Evolutionary conservation across 1,284 basidiomycete genomes (phyloP), one percentile per base, ranked within the genome.

Genomic region (Coniferiporia weirii): DNA sequence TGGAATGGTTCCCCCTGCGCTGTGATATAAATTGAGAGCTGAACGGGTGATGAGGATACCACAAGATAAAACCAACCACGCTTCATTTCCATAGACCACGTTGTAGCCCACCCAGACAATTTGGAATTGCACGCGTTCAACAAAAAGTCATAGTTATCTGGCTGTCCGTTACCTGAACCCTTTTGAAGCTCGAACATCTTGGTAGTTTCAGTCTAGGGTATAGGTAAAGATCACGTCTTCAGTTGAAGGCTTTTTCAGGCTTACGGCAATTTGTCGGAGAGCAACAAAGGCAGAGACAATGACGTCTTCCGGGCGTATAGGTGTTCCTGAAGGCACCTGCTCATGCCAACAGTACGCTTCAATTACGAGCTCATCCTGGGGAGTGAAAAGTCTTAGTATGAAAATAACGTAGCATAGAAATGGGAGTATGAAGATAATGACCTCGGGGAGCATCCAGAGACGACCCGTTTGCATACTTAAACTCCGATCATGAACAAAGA

Each of bases 391-490:
- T 46, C 54, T 46, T 5, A 49, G 8, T 44, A 17, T 48, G 46
- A 43, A 10, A 15, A 56, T 36, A 56, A 12, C 53, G 54, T 13
- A 57, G 35, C 40, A 45, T 32, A 49, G 17, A 13, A 10, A 15
- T 9, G 17, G 15, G n/a, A 17, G 47, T 5, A 5, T 27, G 59
- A 34, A 32, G 19, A 44, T 47, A 47, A 59, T 32, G 47, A 78
- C 78, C 71, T 91, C 88, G 7, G 86, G 87, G 36, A 92, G 77
- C 90, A 92, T 92, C 87, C 88, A 91, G 61, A 83, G 82, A 49
- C 86, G 78, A 46, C 89, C 90, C 0, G 89, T 91, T 70, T 91
- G 89, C 70, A 87, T 91, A 70, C 85, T 88, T 47, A 92, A 77
- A 66, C 85, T 88, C 56, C 90, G 82, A 71, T 92, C 89, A 67